Conservation (phyloP, 2,329 filamentous ascomycete genomes). For the Byssochlamys sp. region DNA sequence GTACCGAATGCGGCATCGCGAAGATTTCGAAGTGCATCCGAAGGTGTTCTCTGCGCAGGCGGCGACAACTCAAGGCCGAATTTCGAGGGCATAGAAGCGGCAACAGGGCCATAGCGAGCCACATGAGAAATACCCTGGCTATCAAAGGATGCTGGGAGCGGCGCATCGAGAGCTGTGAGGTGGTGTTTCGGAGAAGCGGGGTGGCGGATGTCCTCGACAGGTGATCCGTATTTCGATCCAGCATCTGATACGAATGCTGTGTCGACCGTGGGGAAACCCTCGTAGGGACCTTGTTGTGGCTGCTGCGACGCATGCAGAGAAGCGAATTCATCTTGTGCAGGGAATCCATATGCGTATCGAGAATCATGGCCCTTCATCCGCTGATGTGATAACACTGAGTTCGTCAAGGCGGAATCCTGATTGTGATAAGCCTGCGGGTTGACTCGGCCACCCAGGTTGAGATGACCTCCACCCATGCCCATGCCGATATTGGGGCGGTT, state of each 20-base stretch:
- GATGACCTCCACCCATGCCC: slow-evolving; percentile 46
- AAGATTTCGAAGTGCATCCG: slow-evolving; percentile 52
- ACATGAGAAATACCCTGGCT: slow-evolving; percentile 90
- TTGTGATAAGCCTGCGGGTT: slow-evolving; percentile 54
- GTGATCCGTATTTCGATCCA: slow-evolving; percentile 68
- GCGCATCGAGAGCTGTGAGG: slow-evolving; percentile 88
- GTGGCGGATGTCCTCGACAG: slow-evolving; percentile 65
- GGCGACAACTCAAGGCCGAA: slow-evolving; percentile 76
- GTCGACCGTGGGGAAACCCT: slow-evolving; percentile 48
- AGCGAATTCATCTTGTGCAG: slow-evolving; percentile 34
- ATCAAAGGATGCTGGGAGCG: slow-evolving; percentile 87
- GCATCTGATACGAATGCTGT: slow-evolving; percentile 50
- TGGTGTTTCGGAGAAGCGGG: slow-evolving; percentile 66
- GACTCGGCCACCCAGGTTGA: slow-evolving; percentile 58
- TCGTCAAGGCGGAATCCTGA: slow-evolving; percentile 64
- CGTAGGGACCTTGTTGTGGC: slow-evolving; percentile 32
- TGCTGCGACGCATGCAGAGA: slow-evolving; percentile 31
- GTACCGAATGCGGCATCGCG: slow-evolving; percentile 59
- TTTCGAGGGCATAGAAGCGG: slow-evolving; percentile 82
- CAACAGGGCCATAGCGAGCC: slow-evolving; percentile 79
- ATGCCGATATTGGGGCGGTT: slow-evolving; percentile 55
- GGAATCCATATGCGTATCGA: slow-evolving; percentile 33
- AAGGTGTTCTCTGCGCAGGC: slow-evolving; percentile 60
- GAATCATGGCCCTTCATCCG: slow-evolving; percentile 44
- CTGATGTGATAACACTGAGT: slow-evolving; percentile 58